phyloP scores from a whole-genome alignment of 768 basidiomycete species.

The Pisolithus albus region DNA sequence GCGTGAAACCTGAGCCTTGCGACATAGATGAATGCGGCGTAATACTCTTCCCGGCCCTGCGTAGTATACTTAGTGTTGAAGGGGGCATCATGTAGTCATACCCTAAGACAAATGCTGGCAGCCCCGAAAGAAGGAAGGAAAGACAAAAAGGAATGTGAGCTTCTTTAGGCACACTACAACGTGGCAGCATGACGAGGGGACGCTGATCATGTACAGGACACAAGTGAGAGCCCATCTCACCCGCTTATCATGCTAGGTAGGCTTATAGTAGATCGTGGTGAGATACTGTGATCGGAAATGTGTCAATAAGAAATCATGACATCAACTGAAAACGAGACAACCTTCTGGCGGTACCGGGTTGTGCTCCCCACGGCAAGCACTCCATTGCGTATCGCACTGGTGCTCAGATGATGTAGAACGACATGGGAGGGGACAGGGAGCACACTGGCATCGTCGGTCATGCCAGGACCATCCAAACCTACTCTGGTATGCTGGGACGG shows the following conservation, averaged over 20 bases:
- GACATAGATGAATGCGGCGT: neutral
- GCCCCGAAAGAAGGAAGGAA: neutral
- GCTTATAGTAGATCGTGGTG: constrained; percentile 80
- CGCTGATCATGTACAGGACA: neutral
- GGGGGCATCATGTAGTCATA: neutral
- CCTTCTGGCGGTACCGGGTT: constrained; percentile 88
- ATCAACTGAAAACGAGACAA: constrained; percentile 22
- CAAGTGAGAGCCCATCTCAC: neutral
- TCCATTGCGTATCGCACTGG: constrained; percentile 91
- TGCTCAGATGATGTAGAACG: constrained; percentile 89
- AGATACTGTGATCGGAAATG: constrained; percentile 50
- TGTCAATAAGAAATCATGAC: constrained; percentile 11
- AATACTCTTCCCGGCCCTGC: neutral
- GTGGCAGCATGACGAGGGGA: neutral
- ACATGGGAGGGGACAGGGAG: constrained; percentile 91
- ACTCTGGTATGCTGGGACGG: constrained; percentile 24
- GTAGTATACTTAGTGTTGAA: neutral
- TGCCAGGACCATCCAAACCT: constrained; percentile 32
- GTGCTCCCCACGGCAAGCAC: constrained; percentile 91
- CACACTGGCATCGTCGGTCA: constrained; percentile 84
- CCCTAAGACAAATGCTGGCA: neutral
- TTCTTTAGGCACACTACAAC: neutral
- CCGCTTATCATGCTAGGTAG: constrained; percentile 33
- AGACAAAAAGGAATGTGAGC: neutral
- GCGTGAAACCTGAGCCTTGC: neutral